Base-by-base conservation (phyloP, 2,329 filamentous ascomycete genomes). In the Penicillium sp. region DNA sequence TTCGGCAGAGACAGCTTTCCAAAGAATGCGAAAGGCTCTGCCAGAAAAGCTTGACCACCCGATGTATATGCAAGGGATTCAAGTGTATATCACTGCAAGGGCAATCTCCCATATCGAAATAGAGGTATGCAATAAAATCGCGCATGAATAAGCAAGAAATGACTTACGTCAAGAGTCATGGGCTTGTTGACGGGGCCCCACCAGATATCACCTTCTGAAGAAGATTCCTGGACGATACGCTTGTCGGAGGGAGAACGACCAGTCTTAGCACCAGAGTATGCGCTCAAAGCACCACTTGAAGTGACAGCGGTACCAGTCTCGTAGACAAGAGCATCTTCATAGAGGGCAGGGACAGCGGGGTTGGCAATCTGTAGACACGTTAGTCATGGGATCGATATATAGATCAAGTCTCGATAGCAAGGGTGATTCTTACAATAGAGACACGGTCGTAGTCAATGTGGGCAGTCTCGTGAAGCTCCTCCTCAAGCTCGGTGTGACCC, bases 101-200 rank as follows among this genome's bases (percentile, higher is more conserved):
- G 56, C 57, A 56, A 48, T 30, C 46, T 47, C 50, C 53, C 42
- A 51, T 42, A 23, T 30, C 14, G 56, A 53, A 44, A 56, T 41
- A 49, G 55, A 59, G 55, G 48, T 56, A 60, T 66, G 58, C 50
- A 56, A 36, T 29, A 51, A 39, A 59, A 59, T 53, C 44, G 45
- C 44, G 53, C 47, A 57, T 39, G 53, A 36, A 32, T 3, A 41
- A 30, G 7, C 7, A 30, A 32, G 36, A 35, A 47, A 53, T 58
- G 29, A 55, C 90, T 86, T 88, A 97, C 94, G 76, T 97, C 92
- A 68, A 91, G 85, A 65, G 85, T 87, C 94, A 99, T 99, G 73
- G 93, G 90, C 85, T 97, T 97, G 84, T 99, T 99, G 66, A 99
- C 94, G 53, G 94, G 93, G 70, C 94, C 94, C 94, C 94, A 97